Evolutionary conservation across 139 green algal genomes (phyloP).

Genomic region (Volvox africanus): DNA sequence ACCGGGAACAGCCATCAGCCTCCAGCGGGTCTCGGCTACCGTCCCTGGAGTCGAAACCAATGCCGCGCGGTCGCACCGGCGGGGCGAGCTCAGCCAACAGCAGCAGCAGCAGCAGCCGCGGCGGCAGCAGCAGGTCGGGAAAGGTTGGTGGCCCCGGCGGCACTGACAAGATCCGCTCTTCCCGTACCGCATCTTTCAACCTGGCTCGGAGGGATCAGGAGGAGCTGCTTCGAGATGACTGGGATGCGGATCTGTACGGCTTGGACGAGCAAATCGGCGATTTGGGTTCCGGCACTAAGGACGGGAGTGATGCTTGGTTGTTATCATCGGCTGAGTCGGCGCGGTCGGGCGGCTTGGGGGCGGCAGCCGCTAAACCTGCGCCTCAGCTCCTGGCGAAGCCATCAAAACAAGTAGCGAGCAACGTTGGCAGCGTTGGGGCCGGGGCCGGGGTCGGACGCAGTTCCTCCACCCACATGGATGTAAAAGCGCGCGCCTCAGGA

Average conservation of each 20-base stretch:
- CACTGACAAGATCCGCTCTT: neutral
- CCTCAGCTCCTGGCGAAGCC: neutral
- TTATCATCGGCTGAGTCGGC: too few species aligned
- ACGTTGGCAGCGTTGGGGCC: neutral
- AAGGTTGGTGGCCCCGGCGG: too few species aligned
- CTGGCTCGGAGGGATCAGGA: slow-evolving; percentile 9
- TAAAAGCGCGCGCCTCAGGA: neutral
- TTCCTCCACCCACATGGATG: neutral
- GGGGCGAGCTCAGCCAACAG: neutral
- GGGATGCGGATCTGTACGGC: neutral
- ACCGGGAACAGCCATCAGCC: neutral
- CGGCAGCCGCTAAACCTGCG: neutral
- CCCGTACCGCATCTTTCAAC: neutral
- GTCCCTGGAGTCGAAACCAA: slow-evolving; percentile 29
- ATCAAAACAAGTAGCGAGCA: neutral
- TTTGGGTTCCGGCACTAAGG: neutral
- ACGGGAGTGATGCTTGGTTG: neutral
- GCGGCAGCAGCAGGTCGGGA: neutral
- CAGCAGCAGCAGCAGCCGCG: slow-evolving; percentile 6
- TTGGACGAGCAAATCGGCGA: neutral
- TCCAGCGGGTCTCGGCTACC: neutral
- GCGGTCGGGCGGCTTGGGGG: too few species aligned
- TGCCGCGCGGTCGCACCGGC: neutral
- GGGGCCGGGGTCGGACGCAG: neutral
- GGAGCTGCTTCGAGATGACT: neutral